A percentile compares a stretch with the other conserved stretches of the same genome.
These are phyloP conservation scores for Botryotinia calthae DNA, from an alignment of 2,329 filamentous ascomycete species.

Conservation along the genomic window DNA sequence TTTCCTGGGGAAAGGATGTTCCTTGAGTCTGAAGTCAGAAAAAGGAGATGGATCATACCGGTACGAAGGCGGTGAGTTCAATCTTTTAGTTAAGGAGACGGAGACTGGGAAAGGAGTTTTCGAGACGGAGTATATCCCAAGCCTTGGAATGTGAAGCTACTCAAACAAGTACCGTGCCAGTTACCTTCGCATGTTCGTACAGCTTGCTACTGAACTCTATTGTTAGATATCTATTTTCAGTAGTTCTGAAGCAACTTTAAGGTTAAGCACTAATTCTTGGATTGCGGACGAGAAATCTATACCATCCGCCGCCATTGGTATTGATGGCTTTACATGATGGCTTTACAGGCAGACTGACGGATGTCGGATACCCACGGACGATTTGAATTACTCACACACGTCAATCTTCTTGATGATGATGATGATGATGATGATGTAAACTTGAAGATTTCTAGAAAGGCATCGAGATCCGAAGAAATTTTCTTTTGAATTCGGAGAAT, in stretches of 20 bases:
- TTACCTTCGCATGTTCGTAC: background rate
- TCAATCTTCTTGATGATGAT: background rate
- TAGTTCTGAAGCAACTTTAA: background rate
- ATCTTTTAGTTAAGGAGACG: background rate
- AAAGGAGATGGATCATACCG: background rate
- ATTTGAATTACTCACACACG: background rate
- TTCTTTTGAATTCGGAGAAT: background rate
- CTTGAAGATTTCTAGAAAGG: background rate
- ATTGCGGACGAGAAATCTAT: background rate
- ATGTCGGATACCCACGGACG: background rate
- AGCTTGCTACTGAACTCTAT: background rate
- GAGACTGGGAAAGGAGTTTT: background rate
- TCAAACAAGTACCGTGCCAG: background rate
- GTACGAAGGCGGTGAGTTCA: constrained; percentile 1
- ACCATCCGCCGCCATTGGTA: background rate
- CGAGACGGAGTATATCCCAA: background rate
- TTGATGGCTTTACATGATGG: background rate
- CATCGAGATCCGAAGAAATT: background rate
- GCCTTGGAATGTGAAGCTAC: background rate
- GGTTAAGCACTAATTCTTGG: background rate
- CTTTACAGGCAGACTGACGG: background rate
- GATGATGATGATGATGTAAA: background rate
- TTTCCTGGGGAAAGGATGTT: background rate
- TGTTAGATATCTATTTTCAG: background rate
- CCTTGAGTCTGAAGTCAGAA: background rate